A percentile compares a stretch with the other conserved stretches of the same genome.
Conservation (phyloP, 1,284 basidiomycete genomes). For the Cutaneotrichosporon daszewskae region DNA sequence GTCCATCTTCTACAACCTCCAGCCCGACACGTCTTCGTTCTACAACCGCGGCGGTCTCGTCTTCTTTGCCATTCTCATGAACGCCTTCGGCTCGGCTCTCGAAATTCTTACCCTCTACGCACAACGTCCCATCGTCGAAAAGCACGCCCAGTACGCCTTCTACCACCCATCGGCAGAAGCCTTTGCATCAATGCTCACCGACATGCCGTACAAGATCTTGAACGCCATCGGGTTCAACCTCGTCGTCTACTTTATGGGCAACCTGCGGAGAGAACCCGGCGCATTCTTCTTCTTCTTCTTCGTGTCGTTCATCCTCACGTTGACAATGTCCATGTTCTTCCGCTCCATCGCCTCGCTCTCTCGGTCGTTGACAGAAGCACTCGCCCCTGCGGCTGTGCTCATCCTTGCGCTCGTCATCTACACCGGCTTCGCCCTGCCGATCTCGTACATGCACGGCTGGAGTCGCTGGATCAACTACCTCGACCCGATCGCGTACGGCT, state of each 20-base stretch:
- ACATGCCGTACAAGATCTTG: conserved; percentile 50
- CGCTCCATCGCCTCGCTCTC: conserved; percentile 50
- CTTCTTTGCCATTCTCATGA: conserved; percentile 49
- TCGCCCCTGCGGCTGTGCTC: conserved; percentile 49
- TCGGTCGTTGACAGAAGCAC: conserved; percentile 42
- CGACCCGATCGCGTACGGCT: conserved; percentile 49
- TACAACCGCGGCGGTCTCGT: conserved; percentile 43
- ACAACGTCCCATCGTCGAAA: conserved; percentile 50
- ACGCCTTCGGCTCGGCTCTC: conserved; percentile 34
- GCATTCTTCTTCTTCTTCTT: conserved; percentile 47
- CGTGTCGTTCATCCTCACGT: conserved; percentile 45
- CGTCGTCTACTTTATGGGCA: conserved; percentile 49
- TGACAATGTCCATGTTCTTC: conserved; percentile 53
- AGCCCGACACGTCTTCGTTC: conserved; percentile 33
- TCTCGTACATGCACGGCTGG: conserved; percentile 48
- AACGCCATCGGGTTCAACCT: conserved; percentile 46
- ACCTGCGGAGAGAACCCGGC: conserved; percentile 45
- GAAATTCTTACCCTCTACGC: conserved; percentile 50
- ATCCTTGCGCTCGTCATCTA: conserved; percentile 52
- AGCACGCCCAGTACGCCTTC: conserved; percentile 49
- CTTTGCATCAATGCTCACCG: conserved; percentile 49
- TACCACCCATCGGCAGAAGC: conserved; percentile 50
- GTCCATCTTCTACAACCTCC: conserved; percentile 48
- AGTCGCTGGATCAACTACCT: conserved; percentile 53
- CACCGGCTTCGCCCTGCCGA: conserved; percentile 49